Base-by-base conservation (phyloP, 305 asterid genomes). In the Caryopteris hybrid region DNA sequence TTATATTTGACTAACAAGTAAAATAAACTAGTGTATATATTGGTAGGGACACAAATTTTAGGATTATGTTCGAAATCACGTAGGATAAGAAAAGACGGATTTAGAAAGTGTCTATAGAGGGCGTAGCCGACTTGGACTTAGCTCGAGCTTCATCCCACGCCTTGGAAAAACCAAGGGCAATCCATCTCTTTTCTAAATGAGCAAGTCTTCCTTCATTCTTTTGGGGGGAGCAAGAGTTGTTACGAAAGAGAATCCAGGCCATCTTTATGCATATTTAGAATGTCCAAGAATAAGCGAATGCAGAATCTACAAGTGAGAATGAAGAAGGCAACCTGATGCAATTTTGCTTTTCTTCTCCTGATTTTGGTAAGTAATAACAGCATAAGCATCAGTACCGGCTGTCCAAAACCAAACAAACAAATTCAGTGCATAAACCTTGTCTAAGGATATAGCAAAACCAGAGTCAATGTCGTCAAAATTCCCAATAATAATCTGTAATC, bases 331-430 rank as follows among this genome's bases (percentile, higher is more conserved):
- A 88, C 97, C 96, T 82, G 90, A 58, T 33, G 92, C 91, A 57
- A 91, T 79, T 25, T 82, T 77, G 79, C 92, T 91, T 67, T 76
- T 82, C 83, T 85, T 83, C 79, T 91, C 92, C 71, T 88, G 91
- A 74, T 77, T 79, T 55, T 80, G 78, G 76, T 83, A 88, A 53
- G 82, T 88, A 68, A 91, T 46, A 68, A 86, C 34, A 23, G 73
- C 88, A 64, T 83, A 88, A 42, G 91, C 85, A 69, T 91, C 92
- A 77, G 88, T 82, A 20, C 77, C 74, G 69, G 86, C 96, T 90
- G 91, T 54, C 57, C 69, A 36, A n/a, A n/a, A n/a, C 6, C 8
- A 4, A 72, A 1, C 10, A 48, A 68, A 36, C 64, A 69, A 34
- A 71, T 48, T 58, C 29, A 58, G 55, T 9, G 21, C 25, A 41